Base-by-base conservation (phyloP, 208 protist species). In the Phytomonas sp. region DNA sequence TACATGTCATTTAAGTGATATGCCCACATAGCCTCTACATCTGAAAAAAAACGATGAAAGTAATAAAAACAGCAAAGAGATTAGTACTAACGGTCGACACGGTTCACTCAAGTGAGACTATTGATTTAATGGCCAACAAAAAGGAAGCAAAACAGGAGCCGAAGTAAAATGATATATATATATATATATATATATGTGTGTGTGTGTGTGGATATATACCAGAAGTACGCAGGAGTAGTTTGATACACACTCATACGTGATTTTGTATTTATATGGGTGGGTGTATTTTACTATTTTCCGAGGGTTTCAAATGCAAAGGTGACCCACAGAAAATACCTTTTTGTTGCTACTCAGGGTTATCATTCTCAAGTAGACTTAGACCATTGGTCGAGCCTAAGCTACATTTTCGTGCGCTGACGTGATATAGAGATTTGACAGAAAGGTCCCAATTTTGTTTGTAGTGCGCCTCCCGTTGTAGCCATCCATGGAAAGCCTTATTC, bases 381-480 rank as follows among this genome's bases (percentile, higher is more conserved):
- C 66, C 66, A 43, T 4, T 70, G 26, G 0, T 70, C 17, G 33
- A 37, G 59, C 26, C 31, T 59, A 37, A 43, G 15, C 43, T 32
- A 32, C 8, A 63, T 63, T 20, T 30, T 60, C 37, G 46, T 34
- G 67, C 34, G 23, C 9, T 67, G 4, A 67, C 70, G 53, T 60
- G 11, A 60, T 76, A 30, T n/a, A 93, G 66, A 33, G 75, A 77
- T 13, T 76, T 60, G 29, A 91, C 33, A 28, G 78, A 84, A 20
- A 91, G 82, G 2, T 60, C 67, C 89, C 89, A 95, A 33, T 75
- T 85, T 40, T 85, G 73, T 46, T 62, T 43, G 77, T 86, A 89
- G 72, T 82, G 73, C 30, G 43, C 69, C 71, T 92, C 89, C 20
- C 83, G 77, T 30, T 78, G 73, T 66, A 73, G 67, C 83, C 81